Evolutionary conservation across 768 basidiomycete species (phyloP), one percentile per base, ranked within the genome.

Genomic region (Leucosporidium creatinivorum): DNA sequence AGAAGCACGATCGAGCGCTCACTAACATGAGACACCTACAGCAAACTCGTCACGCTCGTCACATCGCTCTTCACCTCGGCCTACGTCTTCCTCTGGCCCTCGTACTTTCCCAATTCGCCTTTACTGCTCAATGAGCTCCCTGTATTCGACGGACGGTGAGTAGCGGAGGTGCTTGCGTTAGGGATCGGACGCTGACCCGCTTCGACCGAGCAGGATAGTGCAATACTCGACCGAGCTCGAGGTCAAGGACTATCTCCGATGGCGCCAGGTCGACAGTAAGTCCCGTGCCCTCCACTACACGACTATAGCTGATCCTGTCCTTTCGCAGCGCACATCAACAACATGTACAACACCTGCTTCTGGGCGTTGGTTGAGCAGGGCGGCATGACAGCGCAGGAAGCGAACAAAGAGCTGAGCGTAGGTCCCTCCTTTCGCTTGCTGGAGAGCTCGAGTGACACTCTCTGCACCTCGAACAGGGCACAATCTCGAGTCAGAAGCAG

Each of bases 211-310:
- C 63, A 75, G 75, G 50, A 66, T 74, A 19, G 75, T 76, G 21
- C 62, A 70, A 25, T 97, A 98, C 78, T 92, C 94, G 0, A 80
- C 81, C 1, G 82, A 81, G 44, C 82, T 81, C 61, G 85, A 88
- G 69, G 81, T 94, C 13, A 84, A 86, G 12, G 96, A 99, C 77
- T 99, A 99, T 77, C 93, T 97, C 76, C 80, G 89, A 0, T 99
- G 96, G 96, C 80, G 96, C 66, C 96, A 98, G 77, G 89, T 88
- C 0, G 94, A 98, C 76, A 94, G 94, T 94, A 75, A 68, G 91
- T 56, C 31, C 30, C 18, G 3, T 56, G 4, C 31, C 2, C 3
- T 6, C 36, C 15, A 44, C 39, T 17, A n/a, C n/a, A n/a, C n/a
- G n/a, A n/a, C n/a, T 44, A 9, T 44, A 6, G 10, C 13, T 44